Evolutionary conservation across 805 yeast species (phyloP).

Genomic region (Ogataea parapolymorpha): DNA sequence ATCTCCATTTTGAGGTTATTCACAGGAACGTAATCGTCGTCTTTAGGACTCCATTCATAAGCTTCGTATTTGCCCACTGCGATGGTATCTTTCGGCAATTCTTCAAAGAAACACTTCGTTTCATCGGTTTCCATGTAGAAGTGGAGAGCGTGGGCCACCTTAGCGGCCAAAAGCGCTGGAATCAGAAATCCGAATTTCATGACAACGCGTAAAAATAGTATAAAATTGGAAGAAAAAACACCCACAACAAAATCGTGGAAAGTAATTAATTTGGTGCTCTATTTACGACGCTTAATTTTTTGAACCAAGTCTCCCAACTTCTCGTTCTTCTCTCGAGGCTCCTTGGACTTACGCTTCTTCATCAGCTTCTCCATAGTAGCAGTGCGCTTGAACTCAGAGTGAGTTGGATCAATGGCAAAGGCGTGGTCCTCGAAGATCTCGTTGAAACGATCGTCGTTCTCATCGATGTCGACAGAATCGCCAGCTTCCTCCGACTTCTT

Average conservation of each 20-base stretch:
- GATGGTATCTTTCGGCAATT: slow-evolving; percentile 70
- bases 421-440: slow-evolving; percentile 83
- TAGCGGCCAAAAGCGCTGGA: slow-evolving; percentile 14
- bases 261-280: slow-evolving; percentile 1
- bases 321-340: slow-evolving; percentile 15
- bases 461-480: slow-evolving; percentile 56
- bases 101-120: slow-evolving; percentile 80
- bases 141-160: slow-evolving; percentile 52
- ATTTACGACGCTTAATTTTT: slow-evolving; percentile 44
- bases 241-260: slow-evolving; percentile 1
- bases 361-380: slow-evolving; percentile 80
- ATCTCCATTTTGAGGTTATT: slow-evolving; percentile 59
- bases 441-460: slow-evolving; percentile 79
- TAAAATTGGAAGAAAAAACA: slow-evolving; percentile 1
- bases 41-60: slow-evolving; percentile 50
- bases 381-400: slow-evolving; percentile 86
- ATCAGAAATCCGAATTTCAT: slow-evolving; percentile 18
- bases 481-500: slow-evolving; percentile 38
- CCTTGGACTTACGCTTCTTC: slow-evolving; percentile 39
- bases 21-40: slow-evolving; percentile 48
- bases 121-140: slow-evolving; percentile 76
- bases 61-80: slow-evolving; percentile 78
- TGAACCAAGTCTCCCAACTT: slow-evolving; percentile 40
- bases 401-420: slow-evolving; percentile 91
- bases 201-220: slow-evolving; percentile 12